phyloP scores from a whole-genome alignment of 129 eudicot species.

The Centella asiatica region DNA sequence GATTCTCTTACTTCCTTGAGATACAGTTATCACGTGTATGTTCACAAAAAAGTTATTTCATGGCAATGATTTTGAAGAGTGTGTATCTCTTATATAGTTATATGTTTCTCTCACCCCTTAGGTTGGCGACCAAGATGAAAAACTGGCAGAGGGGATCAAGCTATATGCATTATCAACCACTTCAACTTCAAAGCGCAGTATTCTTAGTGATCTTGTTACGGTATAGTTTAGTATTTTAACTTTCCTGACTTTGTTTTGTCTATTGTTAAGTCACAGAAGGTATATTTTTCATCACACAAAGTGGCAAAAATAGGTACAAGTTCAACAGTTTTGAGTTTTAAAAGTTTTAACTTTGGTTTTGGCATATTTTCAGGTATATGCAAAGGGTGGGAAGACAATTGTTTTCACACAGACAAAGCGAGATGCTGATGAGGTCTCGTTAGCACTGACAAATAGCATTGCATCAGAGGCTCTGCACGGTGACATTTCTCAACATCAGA shows the following conservation, averaged over 20 bases:
- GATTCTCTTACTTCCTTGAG: too few species aligned
- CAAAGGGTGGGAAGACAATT: slow-evolving; percentile 96
- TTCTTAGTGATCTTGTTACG: slow-evolving; percentile 81
- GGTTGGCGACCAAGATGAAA: slow-evolving; percentile 97
- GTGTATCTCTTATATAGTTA: slow-evolving; percentile 2
- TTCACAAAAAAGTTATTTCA: background rate
- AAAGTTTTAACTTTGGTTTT: slow-evolving; percentile 1
- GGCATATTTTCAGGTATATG: slow-evolving; percentile 64
- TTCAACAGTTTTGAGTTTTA: too few species aligned
- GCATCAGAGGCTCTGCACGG: slow-evolving; percentile 97
- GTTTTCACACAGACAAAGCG: slow-evolving; percentile 93
- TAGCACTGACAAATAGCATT: slow-evolving; percentile 69
- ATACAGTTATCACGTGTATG: background rate
- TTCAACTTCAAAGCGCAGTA: slow-evolving; percentile 67
- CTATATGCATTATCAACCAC: slow-evolving; percentile 73
- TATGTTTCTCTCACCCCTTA: slow-evolving; percentile 25
- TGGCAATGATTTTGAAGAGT: background rate
- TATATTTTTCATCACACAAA: background rate
- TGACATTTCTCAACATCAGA: slow-evolving; percentile 97
- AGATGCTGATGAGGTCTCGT: slow-evolving; percentile 96
- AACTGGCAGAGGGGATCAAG: slow-evolving; percentile 95
- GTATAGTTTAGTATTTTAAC: slow-evolving; percentile 28
- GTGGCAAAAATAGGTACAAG: background rate
- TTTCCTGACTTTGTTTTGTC: background rate
- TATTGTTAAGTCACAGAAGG: background rate